Percentiles rank a stretch among this genome's conserved stretches.
Conservation (phyloP, 2,329 filamentous ascomycete species). For the Ceratocystis ficicola region DNA sequence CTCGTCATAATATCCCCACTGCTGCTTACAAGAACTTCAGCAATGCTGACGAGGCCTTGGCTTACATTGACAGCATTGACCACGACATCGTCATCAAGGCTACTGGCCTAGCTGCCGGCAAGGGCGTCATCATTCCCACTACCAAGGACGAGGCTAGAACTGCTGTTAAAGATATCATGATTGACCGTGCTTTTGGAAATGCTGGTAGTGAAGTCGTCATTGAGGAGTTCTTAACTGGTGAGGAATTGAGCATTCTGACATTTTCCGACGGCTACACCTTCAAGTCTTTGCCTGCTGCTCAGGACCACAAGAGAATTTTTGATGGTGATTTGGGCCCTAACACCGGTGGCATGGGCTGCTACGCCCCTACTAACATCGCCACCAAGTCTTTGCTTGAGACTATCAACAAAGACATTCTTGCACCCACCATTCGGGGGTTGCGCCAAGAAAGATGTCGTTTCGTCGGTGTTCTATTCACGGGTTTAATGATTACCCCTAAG, state of each 20-base stretch:
- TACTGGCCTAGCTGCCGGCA: conserved; percentile 79
- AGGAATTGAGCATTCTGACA: conserved; percentile 82
- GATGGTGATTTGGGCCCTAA: conserved; percentile 86
- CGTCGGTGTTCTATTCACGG: conserved; percentile 69
- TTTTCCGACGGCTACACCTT: conserved; percentile 86
- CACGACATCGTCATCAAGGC: conserved; percentile 89
- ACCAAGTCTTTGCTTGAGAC: conserved; percentile 62
- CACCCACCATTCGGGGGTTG: conserved; percentile 84
- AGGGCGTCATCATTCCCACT: conserved; percentile 82
- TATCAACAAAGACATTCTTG: conserved; percentile 71
- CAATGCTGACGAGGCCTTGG: conserved; percentile 57
- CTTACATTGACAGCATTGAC: conserved; percentile 59
- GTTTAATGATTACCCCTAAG: conserved; percentile 77
- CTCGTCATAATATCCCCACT: conserved; percentile 76
- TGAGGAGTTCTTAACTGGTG: conserved; percentile 82
- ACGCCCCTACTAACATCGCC: conserved; percentile 75
- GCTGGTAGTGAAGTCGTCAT: conserved; percentile 89
- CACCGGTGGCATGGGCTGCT: conserved; percentile 96
- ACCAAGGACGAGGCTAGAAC: conserved; percentile 70
- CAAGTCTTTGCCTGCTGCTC: conserved; percentile 72
- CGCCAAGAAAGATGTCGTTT: conserved; percentile 63
- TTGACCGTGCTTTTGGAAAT: conserved; percentile 70
- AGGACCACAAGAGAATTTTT: conserved; percentile 91
- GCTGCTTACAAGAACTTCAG: conserved; percentile 83
- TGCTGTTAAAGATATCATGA: conserved; percentile 81